phyloP scores from a whole-genome alignment of 2,329 filamentous ascomycete species.

The Beauveria asiatica region DNA sequence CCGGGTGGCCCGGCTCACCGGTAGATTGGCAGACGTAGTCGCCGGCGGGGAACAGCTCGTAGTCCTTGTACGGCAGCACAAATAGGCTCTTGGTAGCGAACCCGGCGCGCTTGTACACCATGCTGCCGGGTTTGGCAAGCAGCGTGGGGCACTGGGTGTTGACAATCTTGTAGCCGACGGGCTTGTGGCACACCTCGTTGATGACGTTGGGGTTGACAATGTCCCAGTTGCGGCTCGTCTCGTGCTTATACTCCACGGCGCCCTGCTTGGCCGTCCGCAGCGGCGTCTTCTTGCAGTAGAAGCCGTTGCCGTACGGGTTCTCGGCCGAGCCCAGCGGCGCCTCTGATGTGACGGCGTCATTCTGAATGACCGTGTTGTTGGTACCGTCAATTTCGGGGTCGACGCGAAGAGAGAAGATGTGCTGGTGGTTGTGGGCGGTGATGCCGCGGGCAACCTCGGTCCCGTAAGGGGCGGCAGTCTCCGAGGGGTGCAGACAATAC shows the following conservation, averaged over 20 bases:
- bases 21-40: conserved; percentile 38
- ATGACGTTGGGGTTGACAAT: conserved; percentile 34
- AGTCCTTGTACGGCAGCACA: conserved; percentile 33
- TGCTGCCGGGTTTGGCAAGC: conserved; percentile 31
- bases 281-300: conserved; percentile 35
- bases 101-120: conserved; percentile 30
- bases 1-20: conserved; percentile 21
- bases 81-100: conserved; percentile 35
- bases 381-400: conserved; percentile 57
- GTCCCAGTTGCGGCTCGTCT: conserved; percentile 31
- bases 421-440: conserved; percentile 61
- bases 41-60: conserved; percentile 34
- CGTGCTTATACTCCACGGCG: conserved; percentile 18
- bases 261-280: conserved; percentile 18
- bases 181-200: conserved; percentile 33
- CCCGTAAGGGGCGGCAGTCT: conserved; percentile 38
- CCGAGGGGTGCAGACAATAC: conserved; percentile 31
- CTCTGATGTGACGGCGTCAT: conserved; percentile 54
- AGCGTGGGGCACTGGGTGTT: conserved; percentile 38
- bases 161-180: conserved; percentile 39
- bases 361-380: conserved; percentile 58
- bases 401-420: conserved; percentile 59
- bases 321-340: conserved; percentile 57
- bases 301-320: conserved; percentile 69
- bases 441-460: conserved; percentile 57